phyloP scores from a whole-genome alignment of 768 basidiomycete species.

The Chalciporus pseudorubinellus region DNA sequence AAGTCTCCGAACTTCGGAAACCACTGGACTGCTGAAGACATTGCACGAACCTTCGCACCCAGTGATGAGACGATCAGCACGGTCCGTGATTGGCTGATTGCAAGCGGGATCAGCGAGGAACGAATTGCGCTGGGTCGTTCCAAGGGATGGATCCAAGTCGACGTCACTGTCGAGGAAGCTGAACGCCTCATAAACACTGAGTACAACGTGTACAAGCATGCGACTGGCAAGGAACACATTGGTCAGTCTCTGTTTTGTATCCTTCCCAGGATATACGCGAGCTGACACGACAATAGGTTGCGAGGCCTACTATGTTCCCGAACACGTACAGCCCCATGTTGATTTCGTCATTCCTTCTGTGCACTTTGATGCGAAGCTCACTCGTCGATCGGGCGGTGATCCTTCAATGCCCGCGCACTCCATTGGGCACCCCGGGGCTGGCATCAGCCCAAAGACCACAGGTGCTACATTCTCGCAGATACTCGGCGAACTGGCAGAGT shows the following conservation, averaged over 20 bases:
- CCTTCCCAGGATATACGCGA: neutral
- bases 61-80: constrained; percentile 19
- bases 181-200: constrained; percentile 32
- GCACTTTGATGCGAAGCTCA: constrained; percentile 30
- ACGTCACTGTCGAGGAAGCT: constrained; percentile 31
- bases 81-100: constrained; percentile 29
- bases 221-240: constrained; percentile 25
- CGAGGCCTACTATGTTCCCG: constrained; percentile 32
- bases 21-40: constrained; percentile 31
- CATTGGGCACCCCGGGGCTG: constrained; percentile 17
- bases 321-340: constrained; percentile 30
- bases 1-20: constrained; percentile 32
- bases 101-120: constrained; percentile 21
- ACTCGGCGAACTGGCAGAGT: constrained; percentile 13
- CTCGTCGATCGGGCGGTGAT: constrained; percentile 12
- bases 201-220: constrained; percentile 32
- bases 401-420: neutral
- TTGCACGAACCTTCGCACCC: constrained; percentile 29
- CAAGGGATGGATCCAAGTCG: constrained; percentile 28
- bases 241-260: constrained; percentile 10
- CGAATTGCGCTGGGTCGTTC: constrained; percentile 15
- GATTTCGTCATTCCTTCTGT: constrained; percentile 37
- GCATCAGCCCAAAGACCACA: constrained; percentile 16
- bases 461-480: constrained; percentile 11
- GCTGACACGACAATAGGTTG: constrained; percentile 22